Evolutionary conservation across 2,329 filamentous ascomycete genomes (phyloP).

Genomic region (Colletotrichum lindemuthianum): DNA sequence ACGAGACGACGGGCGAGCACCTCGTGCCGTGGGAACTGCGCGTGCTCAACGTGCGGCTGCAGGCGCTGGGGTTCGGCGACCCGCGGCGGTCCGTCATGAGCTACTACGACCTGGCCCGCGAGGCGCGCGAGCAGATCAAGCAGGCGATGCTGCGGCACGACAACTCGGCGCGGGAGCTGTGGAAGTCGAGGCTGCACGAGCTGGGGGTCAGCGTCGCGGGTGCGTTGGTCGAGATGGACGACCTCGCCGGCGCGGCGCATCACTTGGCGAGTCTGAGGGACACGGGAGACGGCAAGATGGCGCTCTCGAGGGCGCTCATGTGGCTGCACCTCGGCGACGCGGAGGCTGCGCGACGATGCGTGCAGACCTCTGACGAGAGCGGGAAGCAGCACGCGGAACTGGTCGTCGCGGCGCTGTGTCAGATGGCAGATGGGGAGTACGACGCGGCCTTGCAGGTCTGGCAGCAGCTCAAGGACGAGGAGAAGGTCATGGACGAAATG

Average conservation of each 20-base stretch:
- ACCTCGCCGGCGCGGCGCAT: constrained; percentile 79
- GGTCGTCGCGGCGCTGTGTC: constrained; percentile 74
- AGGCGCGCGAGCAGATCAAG: constrained; percentile 72
- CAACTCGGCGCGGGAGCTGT: constrained; percentile 68
- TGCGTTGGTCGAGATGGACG: constrained; percentile 85
- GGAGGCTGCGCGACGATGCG: constrained; percentile 68
- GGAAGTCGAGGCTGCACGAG: constrained; percentile 78
- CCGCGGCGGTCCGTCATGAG: constrained; percentile 85
- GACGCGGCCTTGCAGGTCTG: constrained; percentile 71
- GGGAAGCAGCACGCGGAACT: constrained; percentile 50
- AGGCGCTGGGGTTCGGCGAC: constrained; percentile 88
- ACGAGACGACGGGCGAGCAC: constrained; percentile 64
- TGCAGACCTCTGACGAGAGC: constrained; percentile 46
- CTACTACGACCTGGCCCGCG: constrained; percentile 86
- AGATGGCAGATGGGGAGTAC: constrained; percentile 83
- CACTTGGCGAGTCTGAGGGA: constrained; percentile 72
- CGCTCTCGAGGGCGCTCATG: constrained; percentile 69
- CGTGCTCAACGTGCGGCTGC: constrained; percentile 82
- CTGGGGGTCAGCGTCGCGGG: constrained; percentile 75
- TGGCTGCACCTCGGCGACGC: constrained; percentile 84
- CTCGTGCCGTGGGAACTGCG: constrained; percentile 90
- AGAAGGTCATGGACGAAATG: constrained; percentile 68
- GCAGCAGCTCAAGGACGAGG: constrained; percentile 57
- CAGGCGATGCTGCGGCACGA: constrained; percentile 56
- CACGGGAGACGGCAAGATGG: constrained; percentile 51